A percentile compares a stretch with the other conserved stretches of the same genome.
Evolutionary conservation across 192 early-diverging fungal genomes (phyloP).

Genomic region (Rhizoclosmatium globosum): DNA sequence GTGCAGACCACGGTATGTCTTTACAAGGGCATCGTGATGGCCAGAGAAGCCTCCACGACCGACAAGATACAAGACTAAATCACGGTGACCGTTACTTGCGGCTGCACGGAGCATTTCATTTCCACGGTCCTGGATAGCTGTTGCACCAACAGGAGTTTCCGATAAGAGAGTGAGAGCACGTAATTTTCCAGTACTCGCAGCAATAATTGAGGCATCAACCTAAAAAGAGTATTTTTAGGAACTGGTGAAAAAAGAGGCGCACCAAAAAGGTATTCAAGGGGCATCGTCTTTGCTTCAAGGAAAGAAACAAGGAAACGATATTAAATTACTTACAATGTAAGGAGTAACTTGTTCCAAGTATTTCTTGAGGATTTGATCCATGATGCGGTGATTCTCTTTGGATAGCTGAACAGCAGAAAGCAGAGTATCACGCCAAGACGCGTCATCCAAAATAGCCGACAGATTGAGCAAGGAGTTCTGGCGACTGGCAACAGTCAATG

Average conservation of each 20-base stretch:
- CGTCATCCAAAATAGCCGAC: neutral
- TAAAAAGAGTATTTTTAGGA: neutral
- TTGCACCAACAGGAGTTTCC: neutral
- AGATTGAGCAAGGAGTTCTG: neutral
- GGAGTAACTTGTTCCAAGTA: neutral
- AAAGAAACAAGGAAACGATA: too few relatives aligned
- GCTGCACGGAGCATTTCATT: conserved; percentile 9
- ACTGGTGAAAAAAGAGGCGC: neutral
- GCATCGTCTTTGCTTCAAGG: too few relatives aligned
- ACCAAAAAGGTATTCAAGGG: too few relatives aligned
- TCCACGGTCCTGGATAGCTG: conserved; percentile 2
- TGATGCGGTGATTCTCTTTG: neutral
- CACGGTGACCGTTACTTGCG: conserved; percentile 23
- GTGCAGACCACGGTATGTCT: conserved; percentile 27
- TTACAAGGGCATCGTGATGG: conserved; percentile 20
- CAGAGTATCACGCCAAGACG: conserved; percentile 6
- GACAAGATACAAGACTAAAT: conserved; percentile 24
- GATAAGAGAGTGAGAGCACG: neutral
- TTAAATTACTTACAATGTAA: neutral
- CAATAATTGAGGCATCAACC: neutral
- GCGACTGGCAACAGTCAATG: neutral
- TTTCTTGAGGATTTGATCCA: neutral
- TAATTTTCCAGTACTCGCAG: conserved; percentile 3
- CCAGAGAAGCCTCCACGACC: conserved; percentile 18
- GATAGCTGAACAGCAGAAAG: neutral